Conservation (phyloP, 805 yeast genomes). For the Ogataea thermomethanolica region DNA sequence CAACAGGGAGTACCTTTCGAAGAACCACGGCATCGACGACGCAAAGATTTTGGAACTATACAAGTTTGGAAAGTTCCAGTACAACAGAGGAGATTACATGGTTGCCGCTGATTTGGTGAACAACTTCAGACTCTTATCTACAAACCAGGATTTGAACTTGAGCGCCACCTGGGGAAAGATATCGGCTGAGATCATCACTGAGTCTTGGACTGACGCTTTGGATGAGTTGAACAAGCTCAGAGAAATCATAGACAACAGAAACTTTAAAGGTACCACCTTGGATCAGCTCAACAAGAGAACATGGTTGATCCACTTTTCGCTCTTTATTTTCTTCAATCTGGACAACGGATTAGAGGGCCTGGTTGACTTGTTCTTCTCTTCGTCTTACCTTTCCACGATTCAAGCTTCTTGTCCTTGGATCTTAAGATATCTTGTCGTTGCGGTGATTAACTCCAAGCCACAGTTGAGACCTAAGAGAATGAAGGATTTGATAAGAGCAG, state of each 20-base stretch:
- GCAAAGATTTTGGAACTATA: conserved; percentile 49
- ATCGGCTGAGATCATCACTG: conserved; percentile 55
- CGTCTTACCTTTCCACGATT: conserved; percentile 60
- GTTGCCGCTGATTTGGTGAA: conserved; percentile 56
- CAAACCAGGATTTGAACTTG: conserved; percentile 45
- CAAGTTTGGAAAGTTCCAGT: conserved; percentile 59
- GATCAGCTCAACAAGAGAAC: conserved; percentile 60
- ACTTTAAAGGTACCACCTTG: conserved; percentile 47
- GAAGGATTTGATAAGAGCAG: conserved; percentile 54
- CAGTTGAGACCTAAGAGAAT: conserved; percentile 46
- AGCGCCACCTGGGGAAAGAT: conserved; percentile 68
- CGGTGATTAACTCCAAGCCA: conserved; percentile 42
- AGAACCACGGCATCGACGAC: conserved; percentile 44
- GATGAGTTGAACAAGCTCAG: conserved; percentile 53
- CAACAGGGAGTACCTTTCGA: conserved; percentile 45
- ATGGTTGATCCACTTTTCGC: conserved; percentile 68
- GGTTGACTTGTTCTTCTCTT: conserved; percentile 54
- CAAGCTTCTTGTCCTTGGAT: conserved; percentile 75
- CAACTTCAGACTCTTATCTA: conserved; percentile 54
- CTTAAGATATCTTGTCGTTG: conserved; percentile 59
- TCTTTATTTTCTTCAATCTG: conserved; percentile 57
- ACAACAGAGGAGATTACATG: conserved; percentile 59
- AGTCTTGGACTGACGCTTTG: conserved; percentile 50
- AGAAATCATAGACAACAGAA: conserved; percentile 55
- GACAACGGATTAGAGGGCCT: conserved; percentile 51